These are phyloP conservation scores for Saprolegnia parasitica DNA, from an alignment of 352 stramenopile genomes.

Conservation along the genomic window DNA sequence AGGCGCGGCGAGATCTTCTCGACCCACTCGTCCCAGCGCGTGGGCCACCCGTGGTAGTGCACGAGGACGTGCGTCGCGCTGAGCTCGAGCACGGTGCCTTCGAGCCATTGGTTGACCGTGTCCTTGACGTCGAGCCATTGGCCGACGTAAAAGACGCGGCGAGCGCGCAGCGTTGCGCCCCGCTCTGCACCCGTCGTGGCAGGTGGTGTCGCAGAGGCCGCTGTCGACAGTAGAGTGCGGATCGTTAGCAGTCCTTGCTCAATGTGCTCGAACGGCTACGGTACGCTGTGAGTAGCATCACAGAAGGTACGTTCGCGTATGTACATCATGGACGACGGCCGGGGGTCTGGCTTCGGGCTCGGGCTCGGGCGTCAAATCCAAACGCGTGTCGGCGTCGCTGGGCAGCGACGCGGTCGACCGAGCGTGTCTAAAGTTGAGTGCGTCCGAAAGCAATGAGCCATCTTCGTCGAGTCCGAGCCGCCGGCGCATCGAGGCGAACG, in stretches of 20 bases:
- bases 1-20: conserved; percentile 91
- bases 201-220: background rate
- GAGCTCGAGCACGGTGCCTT: conserved; percentile 94
- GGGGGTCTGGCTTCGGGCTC: background rate
- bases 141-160: conserved; percentile 73
- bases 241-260: conserved; percentile 76
- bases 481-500: conserved; percentile 11
- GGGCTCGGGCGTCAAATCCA: background rate
- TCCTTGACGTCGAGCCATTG: conserved; percentile 98
- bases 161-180: conserved; percentile 33
- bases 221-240: conserved; percentile 55
- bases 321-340: background rate
- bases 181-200: background rate
- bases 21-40: conserved; percentile 98
- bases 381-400: background rate
- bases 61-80: conserved; percentile 83
- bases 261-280: conserved; percentile 58
- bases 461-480: conserved; percentile 10
- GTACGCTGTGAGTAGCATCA: background rate
- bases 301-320: background rate
- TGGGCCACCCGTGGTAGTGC: conserved; percentile 97
- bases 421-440: no score
- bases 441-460: background rate
- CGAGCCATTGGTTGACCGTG: conserved; percentile 98
- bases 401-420: no score